These are phyloP conservation scores for Phaeosphaeriaceae sp. DNA, from an alignment of 2,329 filamentous ascomycete species.

Conservation along the genomic window DNA sequence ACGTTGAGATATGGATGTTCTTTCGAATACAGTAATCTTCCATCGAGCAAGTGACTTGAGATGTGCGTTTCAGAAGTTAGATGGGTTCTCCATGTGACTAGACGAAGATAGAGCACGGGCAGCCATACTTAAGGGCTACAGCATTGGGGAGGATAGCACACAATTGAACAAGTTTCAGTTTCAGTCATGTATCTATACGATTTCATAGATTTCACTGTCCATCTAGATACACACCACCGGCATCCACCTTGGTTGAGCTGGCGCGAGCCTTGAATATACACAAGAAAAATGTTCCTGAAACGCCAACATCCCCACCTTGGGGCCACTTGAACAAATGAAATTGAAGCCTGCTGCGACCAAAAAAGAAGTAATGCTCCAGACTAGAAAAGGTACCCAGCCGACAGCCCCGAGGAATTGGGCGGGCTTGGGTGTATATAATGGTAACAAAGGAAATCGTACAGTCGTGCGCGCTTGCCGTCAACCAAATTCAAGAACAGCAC, in stretches of 20 bases:
- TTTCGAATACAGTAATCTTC: too few relatives aligned
- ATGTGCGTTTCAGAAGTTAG: too few relatives aligned
- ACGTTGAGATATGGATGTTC: too few relatives aligned
- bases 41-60: too few relatives aligned
- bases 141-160: neutral
- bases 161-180: neutral
- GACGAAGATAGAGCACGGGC: too few relatives aligned
- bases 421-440: constrained; percentile 14
- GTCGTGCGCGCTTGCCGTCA: constrained; percentile 31
- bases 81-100: too few relatives aligned
- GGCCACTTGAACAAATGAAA: neutral
- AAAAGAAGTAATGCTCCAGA: constrained; percentile 3
- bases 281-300: neutral
- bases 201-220: neutral
- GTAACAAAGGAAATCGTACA: constrained; percentile 42
- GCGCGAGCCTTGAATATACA: neutral
- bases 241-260: neutral
- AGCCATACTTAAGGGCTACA: neutral
- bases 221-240: neutral
- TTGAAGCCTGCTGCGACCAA: too few relatives aligned
- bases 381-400: constrained; percentile 1
- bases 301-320: neutral
- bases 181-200: neutral
- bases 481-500: constrained; percentile 10
- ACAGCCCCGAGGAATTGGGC: constrained; percentile 2